A percentile compares a stretch with the other conserved stretches of the same genome.
Conservation (phyloP, 352 stramenopile genomes). For the Pythium guiyangense region DNA sequence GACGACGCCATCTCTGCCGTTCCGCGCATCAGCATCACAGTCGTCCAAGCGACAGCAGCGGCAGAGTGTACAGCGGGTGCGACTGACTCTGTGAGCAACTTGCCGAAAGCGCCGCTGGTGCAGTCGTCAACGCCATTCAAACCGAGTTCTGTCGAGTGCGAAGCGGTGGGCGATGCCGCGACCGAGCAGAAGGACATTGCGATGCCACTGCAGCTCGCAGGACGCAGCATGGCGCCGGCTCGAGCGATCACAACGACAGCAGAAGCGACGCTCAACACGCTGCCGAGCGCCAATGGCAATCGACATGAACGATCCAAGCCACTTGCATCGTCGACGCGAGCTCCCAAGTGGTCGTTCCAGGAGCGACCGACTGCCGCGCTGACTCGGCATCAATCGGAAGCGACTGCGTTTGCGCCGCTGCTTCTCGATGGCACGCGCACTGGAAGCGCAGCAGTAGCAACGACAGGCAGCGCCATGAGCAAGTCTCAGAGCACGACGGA, state of each 20-base stretch:
- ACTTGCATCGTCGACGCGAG: neutral
- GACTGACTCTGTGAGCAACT: neutral
- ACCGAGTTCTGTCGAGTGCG: no score
- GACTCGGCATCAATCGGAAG: constrained; percentile 3
- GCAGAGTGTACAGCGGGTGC: neutral
- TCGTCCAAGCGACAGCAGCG: no score
- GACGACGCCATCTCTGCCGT: neutral
- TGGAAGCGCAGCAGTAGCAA: neutral
- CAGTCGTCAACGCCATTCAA: no score
- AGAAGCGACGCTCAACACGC: neutral
- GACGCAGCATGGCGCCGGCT: neutral
- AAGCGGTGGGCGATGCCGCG: no score
- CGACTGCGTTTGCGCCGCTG: neutral
- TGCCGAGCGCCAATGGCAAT: neutral
- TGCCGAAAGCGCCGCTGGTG: neutral
- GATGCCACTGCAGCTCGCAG: constrained; percentile 2
- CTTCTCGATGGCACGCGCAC: constrained; percentile 3
- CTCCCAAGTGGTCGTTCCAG: constrained; percentile 2
- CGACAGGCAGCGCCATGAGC: neutral
- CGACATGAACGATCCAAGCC: neutral
- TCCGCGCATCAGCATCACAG: constrained; percentile 5
- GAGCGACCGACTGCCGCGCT: neutral
- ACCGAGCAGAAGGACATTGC: neutral
- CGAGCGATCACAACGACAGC: no score
- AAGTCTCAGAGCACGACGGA: constrained; percentile 6